Conservation (phyloP, 352 stramenopile genomes). For the Thraustotheca clavata region DNA sequence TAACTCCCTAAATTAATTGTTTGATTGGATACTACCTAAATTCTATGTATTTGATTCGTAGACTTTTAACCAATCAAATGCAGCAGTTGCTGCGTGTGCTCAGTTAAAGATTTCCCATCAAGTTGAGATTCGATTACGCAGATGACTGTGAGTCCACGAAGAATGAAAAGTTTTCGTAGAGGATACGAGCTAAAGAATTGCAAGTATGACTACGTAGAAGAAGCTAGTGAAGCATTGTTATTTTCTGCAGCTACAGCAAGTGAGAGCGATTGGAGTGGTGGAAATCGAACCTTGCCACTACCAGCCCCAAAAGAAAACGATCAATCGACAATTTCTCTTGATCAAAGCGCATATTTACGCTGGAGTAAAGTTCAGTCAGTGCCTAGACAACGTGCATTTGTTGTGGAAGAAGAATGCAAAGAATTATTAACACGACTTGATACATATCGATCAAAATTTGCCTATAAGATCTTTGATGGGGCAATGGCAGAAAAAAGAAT, state of each 20-base stretch:
- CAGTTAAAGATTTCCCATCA: no score
- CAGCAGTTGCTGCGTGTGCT: no score
- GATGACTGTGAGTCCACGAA: no score
- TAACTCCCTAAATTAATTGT: no score
- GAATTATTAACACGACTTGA: not conserved
- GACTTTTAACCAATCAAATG: constrained; percentile 5
- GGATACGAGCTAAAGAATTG: not conserved
- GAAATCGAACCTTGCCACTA: not conserved
- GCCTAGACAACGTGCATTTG: not conserved
- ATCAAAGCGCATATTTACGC: not conserved
- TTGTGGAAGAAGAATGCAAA: not conserved
- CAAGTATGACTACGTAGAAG: constrained; percentile 21
- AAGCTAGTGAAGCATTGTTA: not conserved
- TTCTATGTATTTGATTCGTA: constrained; percentile 12
- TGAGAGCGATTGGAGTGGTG: not conserved
- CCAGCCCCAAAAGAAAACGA: not conserved
- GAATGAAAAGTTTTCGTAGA: not conserved
- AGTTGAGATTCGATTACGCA: no score
- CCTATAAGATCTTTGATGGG: constrained; percentile 4
- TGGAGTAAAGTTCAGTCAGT: not conserved
- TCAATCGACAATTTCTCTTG: not conserved
- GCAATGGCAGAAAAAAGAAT: not conserved
- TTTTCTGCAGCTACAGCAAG: not conserved
- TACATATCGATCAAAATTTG: not conserved
- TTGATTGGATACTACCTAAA: constrained; percentile 13